These are phyloP conservation scores for Aspergillus kassunensis DNA, from an alignment of 495 filamentous ascomycete species.

Conservation along the genomic window DNA sequence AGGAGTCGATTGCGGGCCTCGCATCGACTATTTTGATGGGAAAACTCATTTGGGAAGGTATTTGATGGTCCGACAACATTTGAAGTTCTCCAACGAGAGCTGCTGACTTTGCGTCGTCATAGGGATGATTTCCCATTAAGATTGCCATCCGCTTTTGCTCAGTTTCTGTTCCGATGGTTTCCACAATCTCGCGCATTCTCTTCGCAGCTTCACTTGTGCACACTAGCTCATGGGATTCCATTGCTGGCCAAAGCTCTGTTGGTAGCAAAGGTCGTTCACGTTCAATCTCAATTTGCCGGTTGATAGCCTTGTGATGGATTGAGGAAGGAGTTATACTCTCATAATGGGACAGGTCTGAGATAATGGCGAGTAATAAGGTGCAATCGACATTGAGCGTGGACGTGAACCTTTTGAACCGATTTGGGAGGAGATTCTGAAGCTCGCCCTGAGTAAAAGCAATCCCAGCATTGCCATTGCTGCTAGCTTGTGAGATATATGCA, in stretches of 20 bases:
- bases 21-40: conserved; percentile 48
- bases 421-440: conserved; percentile 47
- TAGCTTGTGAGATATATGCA: conserved; percentile 18
- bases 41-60: conserved; percentile 47
- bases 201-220: conserved; percentile 60
- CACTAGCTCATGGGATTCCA: conserved; percentile 49
- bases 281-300: conserved; percentile 64
- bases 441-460: conserved; percentile 23
- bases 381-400: conserved; percentile 67
- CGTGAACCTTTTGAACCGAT: conserved; percentile 53
- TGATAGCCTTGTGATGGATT: conserved; percentile 53
- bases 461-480: background rate
- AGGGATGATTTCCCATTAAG: conserved; percentile 41
- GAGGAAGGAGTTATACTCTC: conserved; percentile 31
- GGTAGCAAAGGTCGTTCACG: conserved; percentile 55
- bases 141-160: conserved; percentile 56
- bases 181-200: conserved; percentile 64
- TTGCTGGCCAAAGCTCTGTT: conserved; percentile 59
- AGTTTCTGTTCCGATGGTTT: conserved; percentile 59
- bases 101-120: conserved; percentile 20
- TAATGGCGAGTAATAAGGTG: conserved; percentile 65
- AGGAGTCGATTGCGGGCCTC: conserved; percentile 26
- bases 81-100: conserved; percentile 40
- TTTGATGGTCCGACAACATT: conserved; percentile 45
- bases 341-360: conserved; percentile 66